Conservation (phyloP, 208 protist species). For the Acanthamoeba triangularis region DNA sequence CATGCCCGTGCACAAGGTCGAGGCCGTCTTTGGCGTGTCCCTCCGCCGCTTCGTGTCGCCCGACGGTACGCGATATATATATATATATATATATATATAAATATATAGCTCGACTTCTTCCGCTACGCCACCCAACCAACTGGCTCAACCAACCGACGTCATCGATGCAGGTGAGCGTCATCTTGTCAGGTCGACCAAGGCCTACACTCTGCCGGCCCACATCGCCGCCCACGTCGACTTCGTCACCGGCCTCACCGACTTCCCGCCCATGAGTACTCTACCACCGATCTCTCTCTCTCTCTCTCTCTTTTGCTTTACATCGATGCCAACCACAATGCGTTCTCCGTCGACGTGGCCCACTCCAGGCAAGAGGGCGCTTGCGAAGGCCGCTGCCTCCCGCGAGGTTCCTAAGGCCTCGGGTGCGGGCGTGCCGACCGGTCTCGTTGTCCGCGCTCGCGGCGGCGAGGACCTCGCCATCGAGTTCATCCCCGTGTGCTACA, state of each 20-base stretch:
- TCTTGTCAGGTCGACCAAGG: not conserved
- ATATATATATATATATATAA: too few species aligned
- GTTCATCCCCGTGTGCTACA: not conserved
- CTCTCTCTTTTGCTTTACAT: not conserved
- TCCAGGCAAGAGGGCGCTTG: not conserved
- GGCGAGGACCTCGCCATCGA: not conserved
- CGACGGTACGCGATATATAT: conserved; percentile 31
- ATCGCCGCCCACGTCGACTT: not conserved
- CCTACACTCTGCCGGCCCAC: not conserved
- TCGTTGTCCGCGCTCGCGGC: not conserved
- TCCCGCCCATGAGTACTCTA: not conserved
- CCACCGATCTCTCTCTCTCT: not conserved
- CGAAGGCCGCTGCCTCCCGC: not conserved
- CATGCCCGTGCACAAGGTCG: conserved; percentile 1
- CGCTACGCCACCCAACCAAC: not conserved
- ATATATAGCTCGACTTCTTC: too few species aligned
- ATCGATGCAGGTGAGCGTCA: not conserved
- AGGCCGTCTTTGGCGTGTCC: conserved; percentile 35
- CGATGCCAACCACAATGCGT: not conserved
- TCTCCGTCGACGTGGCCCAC: not conserved
- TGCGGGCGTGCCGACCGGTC: not conserved
- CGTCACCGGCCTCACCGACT: conserved; percentile 16
- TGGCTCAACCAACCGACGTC: not conserved
- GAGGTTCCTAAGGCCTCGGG: not conserved
- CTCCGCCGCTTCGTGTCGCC: conserved; percentile 14